Evolutionary conservation across 2,329 filamentous ascomycete genomes (phyloP), one percentile per base, ranked within the genome.

Genomic region (Pseudogymnoascus verrucosus): DNA sequence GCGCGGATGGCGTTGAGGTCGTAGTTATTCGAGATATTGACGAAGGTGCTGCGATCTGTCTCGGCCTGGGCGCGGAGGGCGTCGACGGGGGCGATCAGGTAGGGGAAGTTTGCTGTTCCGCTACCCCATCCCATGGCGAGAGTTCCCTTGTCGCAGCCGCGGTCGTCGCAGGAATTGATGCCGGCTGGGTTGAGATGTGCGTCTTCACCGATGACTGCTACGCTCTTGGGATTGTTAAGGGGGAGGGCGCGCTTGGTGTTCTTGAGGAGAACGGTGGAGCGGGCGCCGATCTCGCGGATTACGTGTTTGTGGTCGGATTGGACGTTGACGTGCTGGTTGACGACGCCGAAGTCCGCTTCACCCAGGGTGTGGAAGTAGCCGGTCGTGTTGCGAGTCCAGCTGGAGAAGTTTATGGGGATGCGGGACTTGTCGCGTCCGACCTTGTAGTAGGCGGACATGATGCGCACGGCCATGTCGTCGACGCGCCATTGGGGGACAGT

Each of bases 381-480:
- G 68, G 84, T 89, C 0, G 89, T 93, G 69, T 93, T 87, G 1
- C 80, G 77, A 0, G 88, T 91, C 93, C 93, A 98, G 4, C 91
- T 91, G 70, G 89, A 88, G 77, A 97, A 96, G 80, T 93, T 98
- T 75, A 90, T 86, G 0, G 76, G 74, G 61, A 80, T 75, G 4
- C 76, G 71, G 7, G 65, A 59, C 7, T 64, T 67, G 36, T 72
- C 62, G 66, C 80, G 78, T 61, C 85, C 84, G 39, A 87, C 84
- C 75, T 89, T 88, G 78, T 87, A 89, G 72, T 83, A 86, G 42
- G 86, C 79, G 4, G 87, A 81, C 84, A 89, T 88, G 72, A 89
- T 96, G 69, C 95, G 87, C 75, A 91, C 89, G 4, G 86, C 90
- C 88, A 96, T 96, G 72, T 98, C 95, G 69, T 97, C 93, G 8